A percentile compares a stretch with the other conserved stretches of the same genome.
Conservation (phyloP, 805 yeast genomes). For the Zygoascus tannicola region DNA sequence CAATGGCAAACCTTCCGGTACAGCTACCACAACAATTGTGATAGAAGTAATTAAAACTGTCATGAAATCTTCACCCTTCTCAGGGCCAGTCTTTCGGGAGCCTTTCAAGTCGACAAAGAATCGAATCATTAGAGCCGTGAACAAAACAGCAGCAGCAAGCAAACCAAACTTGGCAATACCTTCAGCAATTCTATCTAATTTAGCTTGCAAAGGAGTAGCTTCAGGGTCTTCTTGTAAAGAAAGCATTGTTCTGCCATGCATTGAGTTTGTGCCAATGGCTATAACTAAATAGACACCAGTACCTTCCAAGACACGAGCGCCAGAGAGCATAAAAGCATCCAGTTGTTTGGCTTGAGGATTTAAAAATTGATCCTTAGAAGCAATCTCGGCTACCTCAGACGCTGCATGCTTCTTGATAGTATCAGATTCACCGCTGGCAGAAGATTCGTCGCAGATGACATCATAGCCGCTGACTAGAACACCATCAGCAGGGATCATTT, state of each 20-base stretch:
- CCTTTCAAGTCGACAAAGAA: constrained; percentile 56
- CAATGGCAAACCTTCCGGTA: constrained; percentile 97
- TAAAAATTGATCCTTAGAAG: constrained; percentile 21
- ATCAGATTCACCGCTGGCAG: constrained; percentile 89
- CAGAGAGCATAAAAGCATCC: constrained; percentile 86
- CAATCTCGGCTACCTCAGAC: constrained; percentile 27
- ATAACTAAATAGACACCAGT: constrained; percentile 79
- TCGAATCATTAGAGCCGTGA: constrained; percentile 67
- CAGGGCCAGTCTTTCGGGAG: constrained; percentile 41
- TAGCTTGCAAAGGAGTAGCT: constrained; percentile 78
- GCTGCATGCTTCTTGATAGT: constrained; percentile 66
- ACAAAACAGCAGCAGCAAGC: constrained; percentile 72
- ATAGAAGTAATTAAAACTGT: constrained; percentile 84
- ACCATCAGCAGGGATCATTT: constrained; percentile 83
- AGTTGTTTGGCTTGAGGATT: constrained; percentile 32
- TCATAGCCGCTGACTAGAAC: constrained; percentile 57
- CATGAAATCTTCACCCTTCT: constrained; percentile 76
- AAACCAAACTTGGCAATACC: constrained; percentile 94
- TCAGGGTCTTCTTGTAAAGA: constrained; percentile 69
- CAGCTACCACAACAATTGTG: constrained; percentile 92
- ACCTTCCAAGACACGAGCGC: constrained; percentile 81
- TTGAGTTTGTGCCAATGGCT: constrained; percentile 82
- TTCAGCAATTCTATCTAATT: constrained; percentile 75
- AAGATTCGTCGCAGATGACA: constrained; percentile 83
- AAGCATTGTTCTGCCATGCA: constrained; percentile 86